Evolutionary conservation across 2,329 filamentous ascomycete species (phyloP).

Genomic region (Fusarium keratoplasticum): DNA sequence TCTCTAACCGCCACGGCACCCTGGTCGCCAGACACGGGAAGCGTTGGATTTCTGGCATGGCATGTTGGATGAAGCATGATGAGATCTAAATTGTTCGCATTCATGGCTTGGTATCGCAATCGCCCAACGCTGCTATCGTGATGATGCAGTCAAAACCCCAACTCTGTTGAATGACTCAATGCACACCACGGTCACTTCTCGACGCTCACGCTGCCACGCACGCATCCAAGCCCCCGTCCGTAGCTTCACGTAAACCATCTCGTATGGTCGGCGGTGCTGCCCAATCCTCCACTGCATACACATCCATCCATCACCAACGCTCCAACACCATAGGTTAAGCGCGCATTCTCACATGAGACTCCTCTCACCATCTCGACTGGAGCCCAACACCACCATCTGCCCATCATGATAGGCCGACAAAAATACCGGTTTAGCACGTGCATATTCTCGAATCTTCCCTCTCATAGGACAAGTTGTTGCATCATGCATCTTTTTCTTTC

Average conservation of each 20-base stretch:
- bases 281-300: conserved; percentile 20
- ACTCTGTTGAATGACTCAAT: background rate
- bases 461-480: conserved; percentile 15
- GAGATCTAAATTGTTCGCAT: no score
- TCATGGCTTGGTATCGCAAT: no score
- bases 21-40: no score
- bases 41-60: no score
- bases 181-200: background rate
- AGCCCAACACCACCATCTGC: conserved; percentile 22
- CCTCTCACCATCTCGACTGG: conserved; percentile 5
- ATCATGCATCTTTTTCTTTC: conserved; percentile 18
- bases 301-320: conserved; percentile 1
- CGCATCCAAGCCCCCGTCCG: conserved; percentile 11
- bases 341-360: conserved; percentile 27
- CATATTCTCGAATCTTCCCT: conserved; percentile 32
- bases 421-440: conserved; percentile 24
- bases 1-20: no score
- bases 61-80: no score
- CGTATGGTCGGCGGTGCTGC: conserved; percentile 31
- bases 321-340: conserved; percentile 20
- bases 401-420: conserved; percentile 17
- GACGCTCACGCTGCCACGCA: conserved; percentile 27
- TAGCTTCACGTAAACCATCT: conserved; percentile 5
- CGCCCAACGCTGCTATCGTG: no score
- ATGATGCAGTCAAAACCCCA: no score